Evolutionary conservation across 345 rosid species (phyloP).

Genomic region (Turnera subulata): DNA sequence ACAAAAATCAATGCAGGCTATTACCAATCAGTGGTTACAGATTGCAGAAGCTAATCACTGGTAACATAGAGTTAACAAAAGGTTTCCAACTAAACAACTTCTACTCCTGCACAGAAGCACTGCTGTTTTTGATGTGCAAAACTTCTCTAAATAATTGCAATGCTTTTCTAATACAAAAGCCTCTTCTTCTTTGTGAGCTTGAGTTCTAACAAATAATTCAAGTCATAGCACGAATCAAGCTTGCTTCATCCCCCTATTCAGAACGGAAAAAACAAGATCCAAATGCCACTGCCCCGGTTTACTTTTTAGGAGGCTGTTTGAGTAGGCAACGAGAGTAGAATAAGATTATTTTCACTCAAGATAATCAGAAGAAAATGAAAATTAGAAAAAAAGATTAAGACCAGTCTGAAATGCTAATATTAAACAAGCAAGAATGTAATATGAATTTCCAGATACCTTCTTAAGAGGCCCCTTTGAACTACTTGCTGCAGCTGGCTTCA

Average conservation of each 20-base stretch:
- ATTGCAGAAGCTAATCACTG: conserved; percentile 10
- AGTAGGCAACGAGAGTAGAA: not conserved
- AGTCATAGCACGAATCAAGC: conserved; percentile 4
- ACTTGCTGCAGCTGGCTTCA: conserved; percentile 63
- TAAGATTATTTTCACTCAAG: conserved; percentile 5
- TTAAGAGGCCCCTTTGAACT: conserved; percentile 36
- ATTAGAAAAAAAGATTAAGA: too few relatives aligned
- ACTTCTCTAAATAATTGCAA: not conserved
- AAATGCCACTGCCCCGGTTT: conserved; percentile 17
- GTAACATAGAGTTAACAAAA: conserved; percentile 1
- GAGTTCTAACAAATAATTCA: not conserved
- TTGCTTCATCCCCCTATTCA: conserved; percentile 16
- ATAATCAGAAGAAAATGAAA: too few relatives aligned
- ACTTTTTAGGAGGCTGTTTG: conserved; percentile 41
- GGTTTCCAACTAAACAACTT: conserved; percentile 7
- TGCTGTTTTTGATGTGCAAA: conserved; percentile 15
- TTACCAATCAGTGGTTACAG: conserved; percentile 3
- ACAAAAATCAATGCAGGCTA: conserved; percentile 17
- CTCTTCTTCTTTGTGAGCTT: conserved; percentile 7
- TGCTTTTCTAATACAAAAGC: conserved; percentile 1
- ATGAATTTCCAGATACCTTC: conserved; percentile 46
- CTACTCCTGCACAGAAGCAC: conserved; percentile 18
- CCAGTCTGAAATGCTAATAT: too few relatives aligned
- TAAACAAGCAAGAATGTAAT: too few relatives aligned
- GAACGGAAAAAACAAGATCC: not conserved